Conservation (phyloP, 164 flowering plant species). For the Hamamelis virginiana region DNA sequence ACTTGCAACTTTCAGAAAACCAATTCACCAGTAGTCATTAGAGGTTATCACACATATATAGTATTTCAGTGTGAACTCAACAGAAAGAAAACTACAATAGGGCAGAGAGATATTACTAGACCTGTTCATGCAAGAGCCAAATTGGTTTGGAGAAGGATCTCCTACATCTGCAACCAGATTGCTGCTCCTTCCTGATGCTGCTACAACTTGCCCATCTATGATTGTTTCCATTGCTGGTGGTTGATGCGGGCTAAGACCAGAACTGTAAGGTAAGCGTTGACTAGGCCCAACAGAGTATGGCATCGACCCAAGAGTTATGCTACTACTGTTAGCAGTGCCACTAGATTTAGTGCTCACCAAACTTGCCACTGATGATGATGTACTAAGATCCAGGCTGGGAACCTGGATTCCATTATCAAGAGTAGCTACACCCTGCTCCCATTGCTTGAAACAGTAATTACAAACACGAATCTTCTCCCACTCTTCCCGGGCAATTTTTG, state of each 20-base stretch:
- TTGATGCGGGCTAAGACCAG: slow-evolving; percentile 43
- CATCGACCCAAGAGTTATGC: slow-evolving; percentile 53
- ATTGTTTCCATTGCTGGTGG: slow-evolving; percentile 38
- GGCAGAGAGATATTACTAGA: slow-evolving; percentile 14
- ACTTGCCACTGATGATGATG: slow-evolving; percentile 73
- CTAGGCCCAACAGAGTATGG: slow-evolving; percentile 51
- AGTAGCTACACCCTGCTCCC: slow-evolving; percentile 49
- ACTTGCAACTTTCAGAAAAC: no score
- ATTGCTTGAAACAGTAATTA: slow-evolving; percentile 80
- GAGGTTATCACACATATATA: neutral
- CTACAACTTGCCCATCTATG: slow-evolving; percentile 37
- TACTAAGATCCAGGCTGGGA: slow-evolving; percentile 41
- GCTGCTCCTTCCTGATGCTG: slow-evolving; percentile 30
- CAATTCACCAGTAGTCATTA: no score
- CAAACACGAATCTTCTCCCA: slow-evolving; percentile 82
- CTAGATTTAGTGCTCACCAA: slow-evolving; percentile 66
- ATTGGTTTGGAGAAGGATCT: slow-evolving; percentile 40
- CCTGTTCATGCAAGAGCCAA: slow-evolving; percentile 61
- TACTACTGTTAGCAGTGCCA: slow-evolving; percentile 51
- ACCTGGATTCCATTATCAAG: slow-evolving; percentile 44
- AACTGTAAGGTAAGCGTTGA: slow-evolving; percentile 39
- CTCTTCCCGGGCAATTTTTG: slow-evolving; percentile 42
- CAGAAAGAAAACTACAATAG: neutral
- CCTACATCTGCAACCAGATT: slow-evolving; percentile 29
- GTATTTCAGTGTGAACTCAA: neutral